These are phyloP conservation scores for Boeremia exigua DNA, from an alignment of 2,329 filamentous ascomycete species.

Conservation along the genomic window DNA sequence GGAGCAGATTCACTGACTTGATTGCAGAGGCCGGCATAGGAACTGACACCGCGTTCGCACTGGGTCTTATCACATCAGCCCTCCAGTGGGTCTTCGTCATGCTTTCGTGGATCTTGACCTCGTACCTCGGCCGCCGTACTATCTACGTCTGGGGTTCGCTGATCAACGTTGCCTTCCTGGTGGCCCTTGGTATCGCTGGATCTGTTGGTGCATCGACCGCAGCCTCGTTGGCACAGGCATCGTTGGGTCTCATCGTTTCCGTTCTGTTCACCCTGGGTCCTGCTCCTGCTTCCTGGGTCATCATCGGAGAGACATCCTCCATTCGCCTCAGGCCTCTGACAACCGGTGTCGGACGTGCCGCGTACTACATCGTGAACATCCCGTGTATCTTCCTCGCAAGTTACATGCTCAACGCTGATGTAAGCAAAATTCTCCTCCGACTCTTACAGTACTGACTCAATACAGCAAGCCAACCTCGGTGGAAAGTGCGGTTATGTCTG, in stretches of 20 bases:
- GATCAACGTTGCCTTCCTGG: slow-evolving; percentile 61
- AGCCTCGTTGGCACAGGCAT: slow-evolving; percentile 63
- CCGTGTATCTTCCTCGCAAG: slow-evolving; percentile 69
- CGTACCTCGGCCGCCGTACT: slow-evolving; percentile 67
- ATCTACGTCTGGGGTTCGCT: slow-evolving; percentile 68
- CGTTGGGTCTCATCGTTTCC: slow-evolving; percentile 68
- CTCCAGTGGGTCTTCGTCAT: slow-evolving; percentile 69
- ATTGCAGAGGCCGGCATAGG: slow-evolving; percentile 66
- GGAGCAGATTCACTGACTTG: slow-evolving; percentile 25
- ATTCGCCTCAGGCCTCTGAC: slow-evolving; percentile 70
- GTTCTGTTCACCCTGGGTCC: slow-evolving; percentile 68
- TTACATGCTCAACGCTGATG: slow-evolving; percentile 65
- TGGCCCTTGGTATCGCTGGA: slow-evolving; percentile 65
- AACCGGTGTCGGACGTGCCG: slow-evolving; percentile 67
- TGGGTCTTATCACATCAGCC: slow-evolving; percentile 69
- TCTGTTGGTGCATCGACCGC: slow-evolving; percentile 54
- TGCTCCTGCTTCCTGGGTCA: slow-evolving; percentile 69
- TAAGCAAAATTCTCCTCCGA: slow-evolving; percentile 30
- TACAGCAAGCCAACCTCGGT: slow-evolving; percentile 60
- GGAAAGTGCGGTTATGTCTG: slow-evolving; percentile 44
- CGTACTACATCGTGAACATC: slow-evolving; percentile 70
- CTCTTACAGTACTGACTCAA: slow-evolving; percentile 65
- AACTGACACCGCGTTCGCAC: slow-evolving; percentile 62
- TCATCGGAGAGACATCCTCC: slow-evolving; percentile 71
- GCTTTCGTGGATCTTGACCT: slow-evolving; percentile 71